A percentile compares a stretch with the other conserved stretches of the same genome.
Conservation (phyloP, 2,329 filamentous ascomycete genomes). For the Neonectria neomacrospora region DNA sequence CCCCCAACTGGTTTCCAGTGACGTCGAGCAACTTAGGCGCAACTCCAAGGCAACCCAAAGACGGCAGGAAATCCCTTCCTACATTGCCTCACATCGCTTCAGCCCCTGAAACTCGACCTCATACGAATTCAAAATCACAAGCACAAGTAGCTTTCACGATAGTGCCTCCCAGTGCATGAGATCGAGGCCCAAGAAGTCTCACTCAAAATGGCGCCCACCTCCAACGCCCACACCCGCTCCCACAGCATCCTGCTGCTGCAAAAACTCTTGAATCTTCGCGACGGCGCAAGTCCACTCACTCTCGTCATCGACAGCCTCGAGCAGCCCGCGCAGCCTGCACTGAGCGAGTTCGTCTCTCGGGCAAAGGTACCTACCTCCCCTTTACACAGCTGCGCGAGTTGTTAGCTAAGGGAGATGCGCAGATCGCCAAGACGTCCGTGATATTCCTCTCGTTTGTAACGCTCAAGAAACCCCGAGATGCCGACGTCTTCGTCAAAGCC, state of each 20-base stretch:
- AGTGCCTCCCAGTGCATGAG: neutral
- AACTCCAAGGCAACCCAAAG: slow-evolving; percentile 14
- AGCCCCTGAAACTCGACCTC: neutral
- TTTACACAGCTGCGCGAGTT: neutral
- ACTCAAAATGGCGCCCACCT: slow-evolving; percentile 63
- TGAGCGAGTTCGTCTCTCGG: slow-evolving; percentile 78
- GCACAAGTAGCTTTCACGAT: neutral
- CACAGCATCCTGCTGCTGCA: slow-evolving; percentile 87
- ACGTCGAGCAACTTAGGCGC: slow-evolving; percentile 18
- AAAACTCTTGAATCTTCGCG: slow-evolving; percentile 81
- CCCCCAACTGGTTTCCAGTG: slow-evolving; percentile 17
- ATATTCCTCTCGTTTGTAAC: slow-evolving; percentile 85
- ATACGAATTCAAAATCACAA: neutral
- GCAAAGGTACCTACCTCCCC: slow-evolving; percentile 68
- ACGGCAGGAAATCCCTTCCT: neutral
- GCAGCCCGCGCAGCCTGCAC: slow-evolving; percentile 76
- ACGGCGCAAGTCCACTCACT: slow-evolving; percentile 86
- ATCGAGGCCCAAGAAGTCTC: neutral
- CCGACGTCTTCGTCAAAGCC: slow-evolving; percentile 75
- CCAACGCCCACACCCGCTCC: slow-evolving; percentile 77
- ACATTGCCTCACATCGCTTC: neutral
- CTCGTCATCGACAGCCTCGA: slow-evolving; percentile 87
- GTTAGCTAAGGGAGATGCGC: slow-evolving; percentile 10
- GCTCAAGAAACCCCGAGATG: slow-evolving; percentile 69
- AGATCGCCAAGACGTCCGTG: slow-evolving; percentile 73